Evolutionary conservation across 768 basidiomycete genomes (phyloP), one percentile per base, ranked within the genome.

Genomic region (Termitomyces sp.): DNA sequence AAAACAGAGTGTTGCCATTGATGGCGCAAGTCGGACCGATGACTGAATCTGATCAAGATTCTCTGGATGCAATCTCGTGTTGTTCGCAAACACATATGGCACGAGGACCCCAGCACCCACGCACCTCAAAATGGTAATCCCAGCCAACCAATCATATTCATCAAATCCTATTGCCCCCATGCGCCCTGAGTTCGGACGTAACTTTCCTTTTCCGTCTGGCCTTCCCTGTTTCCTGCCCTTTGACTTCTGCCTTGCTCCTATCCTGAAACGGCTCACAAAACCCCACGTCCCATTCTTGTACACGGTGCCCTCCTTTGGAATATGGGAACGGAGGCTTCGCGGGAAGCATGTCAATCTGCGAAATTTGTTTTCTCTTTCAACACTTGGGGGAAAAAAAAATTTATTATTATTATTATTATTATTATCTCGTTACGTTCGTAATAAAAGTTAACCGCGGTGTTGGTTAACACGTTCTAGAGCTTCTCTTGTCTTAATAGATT

Each of bases 81-180:
- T n/a, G 26, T 44, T 28, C 47, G 21, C 34, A 35, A 14, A 35
- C 34, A 48, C 21, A 41, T 22, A 40, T 17, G n/a, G 10, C 51
- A 52, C 30, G 41, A 52, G 51, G 51, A 52, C 51, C 42, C 51
- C 51, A 42, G 21, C 17, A 60, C 47, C 34, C 24, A 35, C 6
- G 14, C 12, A 12, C 17, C 40, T 10, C 4, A 32, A 51, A 28
- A 11, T 5, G 42, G n/a, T 17, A 51, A 46, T 10, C 2, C 10
- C 43, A 17, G 24, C 55, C 48, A 49, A 35, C 60, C 61, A 60
- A 38, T 61, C 58, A 53, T 34, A 53, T 3, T 46, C 46, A 63
- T 63, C 55, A 62, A 58, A 60, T 55, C 1, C 34, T 45, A 45
- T 53, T 37, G n/a, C n/a, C n/a, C 24, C 44, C 37, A 51, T 47